These are phyloP conservation scores for Pythium myriotylum DNA, from an alignment of 352 stramenopile genomes.

Conservation along the genomic window DNA sequence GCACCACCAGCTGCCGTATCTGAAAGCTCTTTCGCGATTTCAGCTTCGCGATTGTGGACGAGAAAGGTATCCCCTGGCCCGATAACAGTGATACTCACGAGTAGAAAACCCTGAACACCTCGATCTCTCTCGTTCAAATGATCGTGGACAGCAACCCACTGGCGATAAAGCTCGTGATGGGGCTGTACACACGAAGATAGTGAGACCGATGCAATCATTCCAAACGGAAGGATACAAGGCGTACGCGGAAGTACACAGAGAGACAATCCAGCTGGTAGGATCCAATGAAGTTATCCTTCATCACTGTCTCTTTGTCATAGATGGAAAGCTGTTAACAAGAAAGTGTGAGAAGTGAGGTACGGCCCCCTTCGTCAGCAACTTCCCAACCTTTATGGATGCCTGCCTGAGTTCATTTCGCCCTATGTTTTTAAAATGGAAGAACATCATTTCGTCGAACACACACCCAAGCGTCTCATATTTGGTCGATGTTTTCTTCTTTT, in stretches of 20 bases:
- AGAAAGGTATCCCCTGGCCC: conserved; percentile 67
- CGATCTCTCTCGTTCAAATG: conserved; percentile 81
- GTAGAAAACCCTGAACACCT: conserved; percentile 83
- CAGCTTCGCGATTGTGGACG: conserved; percentile 71
- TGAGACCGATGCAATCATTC: not conserved
- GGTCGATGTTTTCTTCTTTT: conserved; percentile 77
- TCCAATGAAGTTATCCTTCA: conserved; percentile 85
- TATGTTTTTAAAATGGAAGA: conserved; percentile 90
- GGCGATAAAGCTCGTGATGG: conserved; percentile 86
- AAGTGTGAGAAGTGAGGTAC: conserved; percentile 1
- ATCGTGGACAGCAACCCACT: conserved; percentile 92
- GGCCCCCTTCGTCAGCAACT: not conserved
- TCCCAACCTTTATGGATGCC: conserved; percentile 58
- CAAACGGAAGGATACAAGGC: conserved; percentile 4
- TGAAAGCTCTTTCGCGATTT: conserved; percentile 59
- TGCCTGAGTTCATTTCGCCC: conserved; percentile 65
- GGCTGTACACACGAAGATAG: conserved; percentile 35
- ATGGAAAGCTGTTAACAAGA: conserved; percentile 49
- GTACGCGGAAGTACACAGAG: conserved; percentile 69
- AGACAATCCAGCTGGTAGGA: conserved; percentile 84
- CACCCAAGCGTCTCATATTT: conserved; percentile 81
- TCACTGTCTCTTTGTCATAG: conserved; percentile 71
- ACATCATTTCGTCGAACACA: conserved; percentile 92
- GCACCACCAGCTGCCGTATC: conserved; percentile 10
- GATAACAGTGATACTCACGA: conserved; percentile 70